Conservation (phyloP, 1,284 basidiomycete genomes). For the Tylopilus sp. region DNA sequence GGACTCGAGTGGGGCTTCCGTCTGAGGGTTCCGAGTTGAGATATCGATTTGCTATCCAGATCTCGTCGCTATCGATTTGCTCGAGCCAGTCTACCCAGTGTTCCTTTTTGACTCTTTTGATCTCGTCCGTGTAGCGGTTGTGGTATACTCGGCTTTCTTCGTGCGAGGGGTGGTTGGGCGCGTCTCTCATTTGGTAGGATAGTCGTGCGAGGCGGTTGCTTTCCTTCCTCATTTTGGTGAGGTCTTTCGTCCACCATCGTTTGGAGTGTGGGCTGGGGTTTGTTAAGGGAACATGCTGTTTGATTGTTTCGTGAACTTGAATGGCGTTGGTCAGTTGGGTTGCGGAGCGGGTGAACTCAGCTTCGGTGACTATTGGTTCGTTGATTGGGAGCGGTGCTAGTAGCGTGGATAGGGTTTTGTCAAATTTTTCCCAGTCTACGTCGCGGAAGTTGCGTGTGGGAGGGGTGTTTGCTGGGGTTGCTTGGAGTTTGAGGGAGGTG, state of each 20-base stretch:
- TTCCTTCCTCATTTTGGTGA: not conserved
- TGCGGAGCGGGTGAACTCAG: too few species aligned
- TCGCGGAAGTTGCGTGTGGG: not conserved
- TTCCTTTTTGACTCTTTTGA: not conserved
- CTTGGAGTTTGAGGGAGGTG: not conserved
- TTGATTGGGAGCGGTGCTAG: too few species aligned
- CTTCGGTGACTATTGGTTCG: too few species aligned
- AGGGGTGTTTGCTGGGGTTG: not conserved
- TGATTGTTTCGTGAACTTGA: too few species aligned
- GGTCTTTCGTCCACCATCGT: not conserved
- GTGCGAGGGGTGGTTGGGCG: not conserved
- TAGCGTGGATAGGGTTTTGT: not conserved
- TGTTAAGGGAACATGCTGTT: too few species aligned
- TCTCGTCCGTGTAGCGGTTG: not conserved
- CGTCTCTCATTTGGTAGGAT: not conserved
- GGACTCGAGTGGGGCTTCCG: too few species aligned
- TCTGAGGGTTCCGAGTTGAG: too few species aligned
- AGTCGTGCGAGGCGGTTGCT: not conserved
- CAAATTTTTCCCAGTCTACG: not conserved
- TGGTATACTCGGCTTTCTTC: not conserved
- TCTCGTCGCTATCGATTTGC: not conserved
- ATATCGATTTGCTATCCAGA: not conserved
- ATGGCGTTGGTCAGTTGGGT: too few species aligned
- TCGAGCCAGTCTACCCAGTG: conserved; percentile 5
- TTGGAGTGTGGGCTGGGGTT: not conserved